Conservation (phyloP, 257 asterid species). For the Haberlea rhodopensis region DNA sequence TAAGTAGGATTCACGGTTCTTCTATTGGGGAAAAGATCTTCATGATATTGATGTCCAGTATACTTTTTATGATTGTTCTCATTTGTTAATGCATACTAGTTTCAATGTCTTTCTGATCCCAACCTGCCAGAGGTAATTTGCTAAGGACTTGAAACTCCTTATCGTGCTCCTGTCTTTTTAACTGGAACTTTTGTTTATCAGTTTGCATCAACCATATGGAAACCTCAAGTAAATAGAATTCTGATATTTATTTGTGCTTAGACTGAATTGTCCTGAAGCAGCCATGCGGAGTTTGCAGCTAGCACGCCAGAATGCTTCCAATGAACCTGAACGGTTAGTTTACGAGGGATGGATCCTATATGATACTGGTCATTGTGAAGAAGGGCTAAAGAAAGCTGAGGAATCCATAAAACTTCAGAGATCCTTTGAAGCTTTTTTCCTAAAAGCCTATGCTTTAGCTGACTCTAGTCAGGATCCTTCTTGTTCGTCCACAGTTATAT, state of each 20-base stretch:
- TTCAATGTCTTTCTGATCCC: no score
- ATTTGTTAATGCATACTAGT: no score
- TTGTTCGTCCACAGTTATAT: slow-evolving; percentile 78
- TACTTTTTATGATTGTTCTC: no score
- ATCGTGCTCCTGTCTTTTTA: neutral
- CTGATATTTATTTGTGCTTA: slow-evolving; percentile 33
- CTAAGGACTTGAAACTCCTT: no score
- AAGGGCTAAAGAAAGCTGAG: slow-evolving; percentile 91
- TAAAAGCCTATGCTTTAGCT: slow-evolving; percentile 98
- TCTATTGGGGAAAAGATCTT: no score
- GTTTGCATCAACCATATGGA: slow-evolving; percentile 13
- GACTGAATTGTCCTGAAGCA: slow-evolving; percentile 95
- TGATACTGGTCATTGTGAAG: slow-evolving; percentile 94
- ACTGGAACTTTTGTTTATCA: neutral
- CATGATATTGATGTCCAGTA: no score
- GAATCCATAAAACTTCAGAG: slow-evolving; percentile 86
- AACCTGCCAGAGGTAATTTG: no score
- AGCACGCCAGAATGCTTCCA: slow-evolving; percentile 87
- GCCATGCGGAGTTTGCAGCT: slow-evolving; percentile 96
- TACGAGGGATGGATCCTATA: slow-evolving; percentile 99
- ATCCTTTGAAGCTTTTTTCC: slow-evolving; percentile 96
- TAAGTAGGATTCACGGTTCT: no score
- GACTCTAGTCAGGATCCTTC: slow-evolving; percentile 94
- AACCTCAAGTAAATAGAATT: neutral
- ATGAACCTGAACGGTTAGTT: slow-evolving; percentile 83